Percentiles rank a stretch among this genome's conserved stretches.
phyloP scores from a whole-genome alignment of 2,329 filamentous ascomycete species.

The Aspergillus floridensis region DNA sequence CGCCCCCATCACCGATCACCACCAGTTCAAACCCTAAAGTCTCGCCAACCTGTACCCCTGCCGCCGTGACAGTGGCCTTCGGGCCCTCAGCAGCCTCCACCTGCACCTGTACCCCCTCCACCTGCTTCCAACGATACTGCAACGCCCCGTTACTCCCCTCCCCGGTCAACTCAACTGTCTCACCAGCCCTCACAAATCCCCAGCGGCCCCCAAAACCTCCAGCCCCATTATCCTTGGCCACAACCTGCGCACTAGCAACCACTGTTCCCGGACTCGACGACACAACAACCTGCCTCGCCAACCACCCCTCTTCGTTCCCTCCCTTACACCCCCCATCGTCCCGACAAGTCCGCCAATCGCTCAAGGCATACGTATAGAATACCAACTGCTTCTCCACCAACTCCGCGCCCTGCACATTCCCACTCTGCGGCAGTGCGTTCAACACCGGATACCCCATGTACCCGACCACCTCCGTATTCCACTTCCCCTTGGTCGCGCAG shows the following conservation, averaged over 20 bases:
- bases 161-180: slow-evolving; percentile 6
- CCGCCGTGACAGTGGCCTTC: not conserved
- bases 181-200: not conserved
- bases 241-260: not conserved
- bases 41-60: not conserved
- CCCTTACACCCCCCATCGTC: slow-evolving; percentile 1
- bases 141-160: not conserved
- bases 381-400: slow-evolving; percentile 7
- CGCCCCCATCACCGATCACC: not conserved
- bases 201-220: not conserved
- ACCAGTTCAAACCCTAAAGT: slow-evolving; percentile 5
- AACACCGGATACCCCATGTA: slow-evolving; percentile 12
- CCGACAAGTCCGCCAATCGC: slow-evolving; percentile 7
- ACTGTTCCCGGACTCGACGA: not conserved
- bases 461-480: not conserved
- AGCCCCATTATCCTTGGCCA: not conserved
- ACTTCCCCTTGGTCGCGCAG: no score
- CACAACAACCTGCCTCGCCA: slow-evolving; percentile 1
- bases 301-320: slow-evolving; percentile 3
- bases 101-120: not conserved
- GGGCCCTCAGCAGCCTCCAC: not conserved
- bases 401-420: slow-evolving; percentile 1
- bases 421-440: not conserved
- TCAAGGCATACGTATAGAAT: slow-evolving; percentile 9
- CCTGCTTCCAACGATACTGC: slow-evolving; percentile 7